These are phyloP conservation scores for Epipyxis sp. DNA, from an alignment of 108 stramenopile species.

Conservation along the genomic window DNA sequence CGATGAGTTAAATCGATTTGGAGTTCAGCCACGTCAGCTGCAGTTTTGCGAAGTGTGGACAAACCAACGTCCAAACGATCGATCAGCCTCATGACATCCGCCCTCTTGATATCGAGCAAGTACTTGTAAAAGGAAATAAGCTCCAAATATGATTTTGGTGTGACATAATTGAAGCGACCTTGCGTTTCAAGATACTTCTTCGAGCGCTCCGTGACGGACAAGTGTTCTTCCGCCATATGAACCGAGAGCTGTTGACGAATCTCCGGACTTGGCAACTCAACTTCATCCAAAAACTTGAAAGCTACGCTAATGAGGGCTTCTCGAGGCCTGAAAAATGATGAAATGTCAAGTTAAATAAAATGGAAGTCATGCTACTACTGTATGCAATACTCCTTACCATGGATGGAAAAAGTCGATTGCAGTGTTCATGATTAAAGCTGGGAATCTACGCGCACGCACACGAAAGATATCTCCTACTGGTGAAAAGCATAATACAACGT, in stretches of 20 bases:
- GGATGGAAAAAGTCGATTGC: constrained; percentile 80
- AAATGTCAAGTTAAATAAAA: too few species aligned
- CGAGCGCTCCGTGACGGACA: constrained; percentile 65
- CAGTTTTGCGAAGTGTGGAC: constrained; percentile 72
- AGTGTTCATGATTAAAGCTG: constrained; percentile 77
- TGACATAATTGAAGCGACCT: constrained; percentile 80
- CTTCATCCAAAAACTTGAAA: constrained; percentile 66
- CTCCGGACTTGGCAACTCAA: constrained; percentile 56
- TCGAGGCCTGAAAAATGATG: too few species aligned
- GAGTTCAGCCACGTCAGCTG: constrained; percentile 74
- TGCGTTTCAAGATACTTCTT: constrained; percentile 63
- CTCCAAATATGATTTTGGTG: constrained; percentile 81
- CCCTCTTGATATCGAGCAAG: constrained; percentile 68
- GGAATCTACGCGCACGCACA: constrained; percentile 76
- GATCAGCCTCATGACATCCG: constrained; percentile 66
- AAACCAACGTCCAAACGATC: constrained; percentile 81
- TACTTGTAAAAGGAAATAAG: constrained; percentile 81
- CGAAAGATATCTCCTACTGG: constrained; percentile 81
- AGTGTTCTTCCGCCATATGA: constrained; percentile 83
- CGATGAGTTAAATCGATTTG: constrained; percentile 78
- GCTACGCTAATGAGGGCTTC: constrained; percentile 80
- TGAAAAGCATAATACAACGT: constrained; percentile 76
- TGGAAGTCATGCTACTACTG: too few species aligned
- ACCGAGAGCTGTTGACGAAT: constrained; percentile 52
- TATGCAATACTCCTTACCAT: too few species aligned